Conservation (phyloP, 257 asterid genomes). For the Nicotiana obtusifolia region DNA sequence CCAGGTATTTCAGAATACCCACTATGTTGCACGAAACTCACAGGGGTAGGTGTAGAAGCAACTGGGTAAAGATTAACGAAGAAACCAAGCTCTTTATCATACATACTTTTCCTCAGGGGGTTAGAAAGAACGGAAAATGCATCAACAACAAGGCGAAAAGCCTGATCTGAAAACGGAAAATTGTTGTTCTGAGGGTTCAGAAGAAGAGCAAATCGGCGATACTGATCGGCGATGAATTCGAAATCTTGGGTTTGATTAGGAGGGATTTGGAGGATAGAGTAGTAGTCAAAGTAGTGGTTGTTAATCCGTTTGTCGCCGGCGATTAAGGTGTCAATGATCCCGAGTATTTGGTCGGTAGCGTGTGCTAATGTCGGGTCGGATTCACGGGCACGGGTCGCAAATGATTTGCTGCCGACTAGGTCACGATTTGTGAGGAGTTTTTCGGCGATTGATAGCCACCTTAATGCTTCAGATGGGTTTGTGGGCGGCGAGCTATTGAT, state of each 20-base stretch:
- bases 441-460: slow-evolving; percentile 82
- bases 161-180: slow-evolving; percentile 79
- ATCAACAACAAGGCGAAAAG: slow-evolving; percentile 61
- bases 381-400: slow-evolving; percentile 88
- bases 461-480: slow-evolving; percentile 65
- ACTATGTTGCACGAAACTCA: not conserved
- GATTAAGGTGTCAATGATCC: slow-evolving; percentile 72
- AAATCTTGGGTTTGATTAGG: slow-evolving; percentile 53
- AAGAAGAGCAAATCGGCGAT: slow-evolving; percentile 44
- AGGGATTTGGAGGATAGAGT: slow-evolving; percentile 65
- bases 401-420: slow-evolving; percentile 72
- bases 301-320: slow-evolving; percentile 73
- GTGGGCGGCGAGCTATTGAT: slow-evolving; percentile 16
- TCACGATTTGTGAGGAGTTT: slow-evolving; percentile 75
- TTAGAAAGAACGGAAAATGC: slow-evolving; percentile 76
- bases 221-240: slow-evolving; percentile 55
- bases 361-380: slow-evolving; percentile 69
- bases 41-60: not conserved
- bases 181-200: slow-evolving; percentile 67
- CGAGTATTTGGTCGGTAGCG: slow-evolving; percentile 68
- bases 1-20: not conserved
- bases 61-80: slow-evolving; percentile 17
- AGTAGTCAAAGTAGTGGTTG: slow-evolving; percentile 49
- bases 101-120: slow-evolving; percentile 49
- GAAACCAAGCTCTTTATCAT: slow-evolving; percentile 61